Conservation (phyloP, 306 rosid genomes). For the Quercus wislizeni region DNA sequence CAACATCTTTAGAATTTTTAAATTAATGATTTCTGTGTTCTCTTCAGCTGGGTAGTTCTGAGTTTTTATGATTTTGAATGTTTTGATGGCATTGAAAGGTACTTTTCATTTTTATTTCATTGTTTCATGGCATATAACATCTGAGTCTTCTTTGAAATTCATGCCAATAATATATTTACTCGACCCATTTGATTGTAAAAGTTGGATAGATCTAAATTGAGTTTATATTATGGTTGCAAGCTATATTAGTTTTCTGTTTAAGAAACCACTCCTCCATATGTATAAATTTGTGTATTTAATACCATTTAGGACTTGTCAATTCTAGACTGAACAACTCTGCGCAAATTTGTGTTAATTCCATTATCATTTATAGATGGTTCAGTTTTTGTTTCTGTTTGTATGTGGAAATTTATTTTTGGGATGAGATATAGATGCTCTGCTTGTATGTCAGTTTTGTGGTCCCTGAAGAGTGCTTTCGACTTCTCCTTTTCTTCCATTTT, state of each 20-base stretch:
- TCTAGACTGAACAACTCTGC: constrained; percentile 3
- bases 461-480: constrained; percentile 4
- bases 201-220: constrained; percentile 38
- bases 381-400: constrained; percentile 9
- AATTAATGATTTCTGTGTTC: background rate
- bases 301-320: constrained; percentile 11
- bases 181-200: background rate
- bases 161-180: background rate
- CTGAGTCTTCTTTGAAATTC: constrained; percentile 1
- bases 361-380: constrained; percentile 3
- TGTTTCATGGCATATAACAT: background rate
- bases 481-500: background rate
- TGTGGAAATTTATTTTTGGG: background rate
- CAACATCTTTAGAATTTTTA: background rate
- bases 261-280: constrained; percentile 4
- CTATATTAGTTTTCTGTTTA: constrained; percentile 4
- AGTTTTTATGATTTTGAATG: constrained; percentile 5
- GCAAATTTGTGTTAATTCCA: constrained; percentile 6
- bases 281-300: constrained; percentile 1
- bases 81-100: constrained; percentile 8
- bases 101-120: background rate
- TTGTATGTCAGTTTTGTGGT: background rate
- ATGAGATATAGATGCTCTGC: background rate
- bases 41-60: background rate
- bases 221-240: constrained; percentile 12